Conservation (phyloP, 2,329 filamentous ascomycete species). For the Pleurostoma richardsiae region DNA sequence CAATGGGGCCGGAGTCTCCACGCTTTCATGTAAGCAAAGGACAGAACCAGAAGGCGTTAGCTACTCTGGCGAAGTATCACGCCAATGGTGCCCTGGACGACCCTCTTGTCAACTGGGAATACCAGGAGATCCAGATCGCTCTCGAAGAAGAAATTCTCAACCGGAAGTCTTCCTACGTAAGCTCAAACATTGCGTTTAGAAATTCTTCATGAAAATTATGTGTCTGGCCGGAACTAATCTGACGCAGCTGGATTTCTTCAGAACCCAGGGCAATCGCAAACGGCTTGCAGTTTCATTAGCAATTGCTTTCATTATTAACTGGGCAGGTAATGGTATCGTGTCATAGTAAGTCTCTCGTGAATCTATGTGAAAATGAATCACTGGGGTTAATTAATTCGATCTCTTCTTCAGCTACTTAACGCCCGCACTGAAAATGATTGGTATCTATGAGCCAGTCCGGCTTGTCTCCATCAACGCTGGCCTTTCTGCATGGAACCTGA, state of each 20-base stretch:
- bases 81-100: constrained; percentile 4
- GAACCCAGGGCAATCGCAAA: constrained; percentile 10
- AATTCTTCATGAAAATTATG: too few species aligned
- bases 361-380: too few species aligned
- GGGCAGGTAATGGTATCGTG: constrained; percentile 19
- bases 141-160: not conserved
- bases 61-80: constrained; percentile 9
- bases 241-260: constrained; percentile 7
- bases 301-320: constrained; percentile 10
- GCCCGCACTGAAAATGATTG: constrained; percentile 23
- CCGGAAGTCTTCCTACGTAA: constrained; percentile 1
- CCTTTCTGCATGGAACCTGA: constrained; percentile 7
- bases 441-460: constrained; percentile 19
- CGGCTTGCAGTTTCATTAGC: constrained; percentile 7
- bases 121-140: not conserved
- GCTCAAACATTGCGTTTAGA: not conserved
- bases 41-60: constrained; percentile 5
- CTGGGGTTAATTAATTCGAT: too few species aligned
- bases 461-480: constrained; percentile 25
- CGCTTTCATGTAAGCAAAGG: not conserved
- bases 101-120: constrained; percentile 7
- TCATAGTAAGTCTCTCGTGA: constrained; percentile 15
- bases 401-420: constrained; percentile 16
- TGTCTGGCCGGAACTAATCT: too few species aligned
- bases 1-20: constrained; percentile 1